These are phyloP conservation scores for Dimocarpus longan DNA, from an alignment of 345 rosid genomes.

Conservation along the genomic window DNA sequence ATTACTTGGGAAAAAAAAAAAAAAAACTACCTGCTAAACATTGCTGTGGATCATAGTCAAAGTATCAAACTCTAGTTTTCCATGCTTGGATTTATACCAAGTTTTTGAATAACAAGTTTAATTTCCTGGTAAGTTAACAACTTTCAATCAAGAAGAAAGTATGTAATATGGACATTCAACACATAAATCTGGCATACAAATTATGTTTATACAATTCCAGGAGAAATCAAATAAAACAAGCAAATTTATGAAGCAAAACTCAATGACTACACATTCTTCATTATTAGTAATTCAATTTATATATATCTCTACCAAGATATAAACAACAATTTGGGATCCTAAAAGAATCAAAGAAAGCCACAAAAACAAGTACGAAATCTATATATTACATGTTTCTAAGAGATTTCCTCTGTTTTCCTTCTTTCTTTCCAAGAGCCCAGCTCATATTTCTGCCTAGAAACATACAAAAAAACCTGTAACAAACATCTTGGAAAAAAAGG, in stretches of 20 bases:
- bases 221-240: background rate
- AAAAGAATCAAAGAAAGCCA: slow-evolving; percentile 24
- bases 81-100: background rate
- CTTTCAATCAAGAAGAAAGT: background rate
- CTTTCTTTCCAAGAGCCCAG: slow-evolving; percentile 19
- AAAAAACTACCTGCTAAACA: too few species aligned
- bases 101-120: background rate
- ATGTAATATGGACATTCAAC: background rate
- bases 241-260: background rate
- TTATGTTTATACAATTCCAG: background rate
- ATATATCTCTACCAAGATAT: background rate
- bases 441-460: background rate
- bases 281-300: background rate
- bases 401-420: slow-evolving; percentile 14
- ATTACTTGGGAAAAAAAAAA: too few species aligned
- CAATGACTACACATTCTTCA: background rate
- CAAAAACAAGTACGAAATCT: slow-evolving; percentile 10
- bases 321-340: slow-evolving; percentile 21
- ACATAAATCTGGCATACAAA: background rate
- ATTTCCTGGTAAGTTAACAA: background rate
- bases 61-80: too few species aligned
- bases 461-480: background rate
- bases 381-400: background rate
- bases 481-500: background rate
- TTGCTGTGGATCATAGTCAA: too few species aligned